Conservation (phyloP, 1,284 basidiomycete species). For the Ustilago vetiveriae region DNA sequence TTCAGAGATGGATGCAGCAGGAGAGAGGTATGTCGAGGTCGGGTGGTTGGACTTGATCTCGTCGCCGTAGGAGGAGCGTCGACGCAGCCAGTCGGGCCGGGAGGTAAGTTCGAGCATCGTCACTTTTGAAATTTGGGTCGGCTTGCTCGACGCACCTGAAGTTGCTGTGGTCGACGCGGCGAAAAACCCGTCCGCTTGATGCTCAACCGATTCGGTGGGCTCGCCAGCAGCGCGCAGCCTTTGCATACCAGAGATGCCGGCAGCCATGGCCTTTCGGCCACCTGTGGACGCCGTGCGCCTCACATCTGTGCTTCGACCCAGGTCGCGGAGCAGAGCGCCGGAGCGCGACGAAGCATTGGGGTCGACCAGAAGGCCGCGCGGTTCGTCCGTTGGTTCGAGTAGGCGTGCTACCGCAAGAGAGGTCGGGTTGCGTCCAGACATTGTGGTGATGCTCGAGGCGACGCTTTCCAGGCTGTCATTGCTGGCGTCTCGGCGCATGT, state of each 20-base stretch:
- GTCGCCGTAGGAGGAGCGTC: slow-evolving; percentile 40
- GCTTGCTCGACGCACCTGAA: background rate
- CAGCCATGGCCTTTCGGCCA: slow-evolving; percentile 11
- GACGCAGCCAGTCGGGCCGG: slow-evolving; percentile 35
- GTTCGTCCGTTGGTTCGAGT: slow-evolving; percentile 42
- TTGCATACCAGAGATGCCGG: slow-evolving; percentile 5
- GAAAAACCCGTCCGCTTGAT: too few species aligned
- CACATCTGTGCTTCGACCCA: slow-evolving; percentile 12
- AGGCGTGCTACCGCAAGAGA: slow-evolving; percentile 33
- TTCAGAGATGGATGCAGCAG: slow-evolving; percentile 1
- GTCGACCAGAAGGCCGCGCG: slow-evolving; percentile 32
- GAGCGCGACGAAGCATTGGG: slow-evolving; percentile 3
- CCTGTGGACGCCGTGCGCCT: slow-evolving; percentile 26
- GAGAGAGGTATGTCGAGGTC: slow-evolving; percentile 2
- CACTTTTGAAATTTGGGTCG: background rate
- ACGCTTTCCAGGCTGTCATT: slow-evolving; percentile 54
- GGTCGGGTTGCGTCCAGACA: slow-evolving; percentile 36
- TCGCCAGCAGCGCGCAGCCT: slow-evolving; percentile 2
- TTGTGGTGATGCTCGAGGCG: slow-evolving; percentile 56
- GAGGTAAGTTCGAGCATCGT: slow-evolving; percentile 6
- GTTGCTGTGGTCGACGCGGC: background rate
- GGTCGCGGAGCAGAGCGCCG: slow-evolving; percentile 10
- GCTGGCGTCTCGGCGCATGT: slow-evolving; percentile 37
- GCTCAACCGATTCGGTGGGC: background rate
- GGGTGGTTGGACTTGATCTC: slow-evolving; percentile 6